These are phyloP conservation scores for Barbatosphaeria neglecta DNA, from an alignment of 495 filamentous ascomycete genomes.

Conservation along the genomic window DNA sequence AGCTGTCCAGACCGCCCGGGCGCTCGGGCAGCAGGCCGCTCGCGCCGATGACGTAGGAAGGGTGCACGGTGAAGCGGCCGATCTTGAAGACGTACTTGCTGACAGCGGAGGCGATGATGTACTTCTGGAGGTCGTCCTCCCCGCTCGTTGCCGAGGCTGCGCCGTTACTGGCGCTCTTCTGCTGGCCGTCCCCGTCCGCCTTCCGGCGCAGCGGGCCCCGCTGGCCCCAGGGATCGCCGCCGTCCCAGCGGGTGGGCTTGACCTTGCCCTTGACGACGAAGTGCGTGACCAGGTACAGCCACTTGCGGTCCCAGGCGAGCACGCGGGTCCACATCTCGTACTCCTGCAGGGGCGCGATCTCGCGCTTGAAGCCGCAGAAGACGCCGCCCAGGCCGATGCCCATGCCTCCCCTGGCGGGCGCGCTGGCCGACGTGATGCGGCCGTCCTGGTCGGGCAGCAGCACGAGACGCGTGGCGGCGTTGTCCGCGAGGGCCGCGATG, in stretches of 20 bases:
- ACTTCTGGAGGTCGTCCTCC: slow-evolving; percentile 36
- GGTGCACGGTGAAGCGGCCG: slow-evolving; percentile 72
- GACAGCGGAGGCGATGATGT: slow-evolving; percentile 62
- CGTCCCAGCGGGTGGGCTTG: slow-evolving; percentile 29
- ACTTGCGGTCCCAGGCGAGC: slow-evolving; percentile 56
- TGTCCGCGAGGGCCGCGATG: slow-evolving; percentile 27
- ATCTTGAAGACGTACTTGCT: slow-evolving; percentile 88
- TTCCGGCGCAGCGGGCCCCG: slow-evolving; percentile 4
- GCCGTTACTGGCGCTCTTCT: slow-evolving; percentile 26
- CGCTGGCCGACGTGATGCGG: slow-evolving; percentile 21
- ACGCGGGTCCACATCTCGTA: slow-evolving; percentile 67
- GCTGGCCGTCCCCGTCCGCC: slow-evolving; percentile 9
- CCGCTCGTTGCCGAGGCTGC: too few species aligned
- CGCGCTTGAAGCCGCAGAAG: slow-evolving; percentile 52
- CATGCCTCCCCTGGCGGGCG: slow-evolving; percentile 25
- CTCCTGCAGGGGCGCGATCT: slow-evolving; percentile 55
- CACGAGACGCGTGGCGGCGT: slow-evolving; percentile 29
- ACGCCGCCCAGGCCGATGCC: slow-evolving; percentile 58
- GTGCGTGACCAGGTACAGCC: slow-evolving; percentile 37
- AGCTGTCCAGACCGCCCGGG: slow-evolving; percentile 26
- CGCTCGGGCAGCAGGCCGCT: slow-evolving; percentile 56
- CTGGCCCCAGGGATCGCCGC: background rate
- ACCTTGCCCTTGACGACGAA: slow-evolving; percentile 48
- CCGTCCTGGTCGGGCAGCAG: background rate
- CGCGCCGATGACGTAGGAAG: slow-evolving; percentile 60